These are phyloP conservation scores for Aspergillus aculeatus DNA, from an alignment of 2,329 filamentous ascomycete genomes.

Conservation along the genomic window DNA sequence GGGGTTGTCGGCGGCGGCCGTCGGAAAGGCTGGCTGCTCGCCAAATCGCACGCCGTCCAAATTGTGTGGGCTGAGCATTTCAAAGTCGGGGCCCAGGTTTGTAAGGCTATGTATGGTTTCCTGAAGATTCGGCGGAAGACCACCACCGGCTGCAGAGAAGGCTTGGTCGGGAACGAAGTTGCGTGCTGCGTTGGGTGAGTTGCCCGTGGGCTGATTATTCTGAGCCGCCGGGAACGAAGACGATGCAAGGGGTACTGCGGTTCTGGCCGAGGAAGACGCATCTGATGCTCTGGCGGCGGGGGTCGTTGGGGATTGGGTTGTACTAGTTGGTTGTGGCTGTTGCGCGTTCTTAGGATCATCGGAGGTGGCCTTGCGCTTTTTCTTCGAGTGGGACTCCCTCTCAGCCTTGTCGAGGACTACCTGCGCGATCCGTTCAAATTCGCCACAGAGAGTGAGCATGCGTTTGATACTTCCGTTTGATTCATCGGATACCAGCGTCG, in stretches of 20 bases:
- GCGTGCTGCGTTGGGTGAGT: conserved; percentile 20
- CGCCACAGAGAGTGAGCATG: conserved; percentile 91
- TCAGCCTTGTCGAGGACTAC: conserved; percentile 89
- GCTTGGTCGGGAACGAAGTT: conserved; percentile 26
- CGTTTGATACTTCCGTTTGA: conserved; percentile 87
- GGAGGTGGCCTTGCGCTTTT: conserved; percentile 79
- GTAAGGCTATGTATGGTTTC: conserved; percentile 30
- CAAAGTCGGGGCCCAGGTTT: conserved; percentile 36
- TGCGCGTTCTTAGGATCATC: conserved; percentile 32
- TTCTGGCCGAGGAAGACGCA: conserved; percentile 12
- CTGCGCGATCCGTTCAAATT: conserved; percentile 92
- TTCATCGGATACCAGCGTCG: conserved; percentile 83
- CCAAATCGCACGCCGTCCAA: conserved; percentile 34
- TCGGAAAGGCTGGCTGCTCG: conserved; percentile 31
- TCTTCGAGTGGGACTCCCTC: conserved; percentile 73
- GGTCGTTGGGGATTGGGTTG: conserved; percentile 15
- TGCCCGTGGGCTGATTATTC: conserved; percentile 11
- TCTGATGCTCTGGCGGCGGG: conserved; percentile 29
- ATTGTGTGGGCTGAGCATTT: conserved; percentile 39
- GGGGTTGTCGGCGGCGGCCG: conserved; percentile 30
- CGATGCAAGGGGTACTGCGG: conserved; percentile 24
- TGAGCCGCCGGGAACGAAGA: conserved; percentile 26
- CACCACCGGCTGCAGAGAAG: conserved; percentile 21
- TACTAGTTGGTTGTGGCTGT: conserved; percentile 20
- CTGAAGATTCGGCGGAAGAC: conserved; percentile 25